Percentiles rank a stretch among this genome's conserved stretches.
These are phyloP conservation scores for Auriscalpium microsporum DNA, from an alignment of 768 basidiomycete genomes.

Conservation along the genomic window DNA sequence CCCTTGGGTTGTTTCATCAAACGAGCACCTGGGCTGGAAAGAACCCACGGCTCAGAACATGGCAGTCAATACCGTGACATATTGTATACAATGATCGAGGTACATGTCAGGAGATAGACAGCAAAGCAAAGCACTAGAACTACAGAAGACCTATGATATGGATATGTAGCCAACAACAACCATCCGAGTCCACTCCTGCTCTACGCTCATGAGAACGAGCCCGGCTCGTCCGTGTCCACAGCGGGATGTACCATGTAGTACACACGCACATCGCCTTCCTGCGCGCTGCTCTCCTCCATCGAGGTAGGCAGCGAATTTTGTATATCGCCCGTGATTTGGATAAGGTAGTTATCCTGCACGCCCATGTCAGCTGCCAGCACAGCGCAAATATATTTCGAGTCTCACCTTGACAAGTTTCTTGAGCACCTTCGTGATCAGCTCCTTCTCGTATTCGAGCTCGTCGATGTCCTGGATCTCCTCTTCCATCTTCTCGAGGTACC, in stretches of 20 bases:
- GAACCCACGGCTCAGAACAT: no score
- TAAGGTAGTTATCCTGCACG: constrained; percentile 72
- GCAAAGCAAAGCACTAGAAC: not conserved
- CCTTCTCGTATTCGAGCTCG: constrained; percentile 84
- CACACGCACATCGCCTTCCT: constrained; percentile 54
- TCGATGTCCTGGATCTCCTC: constrained; percentile 74
- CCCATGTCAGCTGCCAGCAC: not conserved
- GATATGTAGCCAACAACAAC: not conserved
- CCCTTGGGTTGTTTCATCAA: no score
- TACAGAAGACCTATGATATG: not conserved
- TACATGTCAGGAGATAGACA: no score
- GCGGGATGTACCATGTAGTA: constrained; percentile 89
- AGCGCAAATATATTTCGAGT: not conserved
- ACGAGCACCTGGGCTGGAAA: no score
- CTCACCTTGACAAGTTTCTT: constrained; percentile 84
- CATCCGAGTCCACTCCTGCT: not conserved
- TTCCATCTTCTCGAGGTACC: constrained; percentile 92
- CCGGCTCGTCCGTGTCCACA: constrained; percentile 55
- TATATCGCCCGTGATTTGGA: constrained; percentile 78
- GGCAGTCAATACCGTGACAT: no score
- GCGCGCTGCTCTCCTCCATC: constrained; percentile 50
- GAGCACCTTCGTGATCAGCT: constrained; percentile 83
- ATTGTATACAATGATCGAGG: no score
- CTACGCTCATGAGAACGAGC: not conserved
- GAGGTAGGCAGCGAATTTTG: constrained; percentile 67